Percentiles rank a stretch among this genome's conserved stretches.
Conservation (phyloP, 2,329 filamentous ascomycete species). For the Trichoderma sp. region DNA sequence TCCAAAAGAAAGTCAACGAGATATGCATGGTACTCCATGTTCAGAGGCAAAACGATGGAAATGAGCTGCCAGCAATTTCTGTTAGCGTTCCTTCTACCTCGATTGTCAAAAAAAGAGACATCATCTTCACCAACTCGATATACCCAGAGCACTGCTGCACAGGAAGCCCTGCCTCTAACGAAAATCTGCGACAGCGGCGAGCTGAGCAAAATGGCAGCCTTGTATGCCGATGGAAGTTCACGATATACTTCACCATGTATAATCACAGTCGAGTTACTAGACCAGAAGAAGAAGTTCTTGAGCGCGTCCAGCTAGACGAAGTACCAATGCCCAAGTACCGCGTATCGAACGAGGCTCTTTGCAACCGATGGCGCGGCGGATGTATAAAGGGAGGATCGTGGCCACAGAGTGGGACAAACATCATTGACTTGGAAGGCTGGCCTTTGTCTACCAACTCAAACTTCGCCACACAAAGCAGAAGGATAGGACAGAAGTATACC, state of each 20-base stretch:
- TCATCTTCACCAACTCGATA: conserved; percentile 58
- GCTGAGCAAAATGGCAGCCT: conserved; percentile 38
- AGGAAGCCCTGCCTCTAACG: neutral
- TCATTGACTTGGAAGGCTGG: conserved; percentile 30
- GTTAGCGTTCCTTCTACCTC: conserved; percentile 45
- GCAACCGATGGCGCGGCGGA: conserved; percentile 38
- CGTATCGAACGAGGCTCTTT: conserved; percentile 37
- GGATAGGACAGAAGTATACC: conserved; percentile 56
- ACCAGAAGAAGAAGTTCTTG: conserved; percentile 42
- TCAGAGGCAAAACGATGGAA: conserved; percentile 42
- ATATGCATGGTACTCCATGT: conserved; percentile 42
- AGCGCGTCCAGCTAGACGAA: conserved; percentile 37
- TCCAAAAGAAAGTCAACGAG: conserved; percentile 47
- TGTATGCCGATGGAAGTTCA: conserved; percentile 55
- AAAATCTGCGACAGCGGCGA: neutral
- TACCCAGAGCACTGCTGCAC: conserved; percentile 44
- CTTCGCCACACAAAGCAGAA: neutral
- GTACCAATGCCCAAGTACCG: conserved; percentile 36
- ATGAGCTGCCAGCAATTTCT: conserved; percentile 39
- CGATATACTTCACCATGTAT: conserved; percentile 32
- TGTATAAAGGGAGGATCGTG: conserved; percentile 39
- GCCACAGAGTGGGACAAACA: conserved; percentile 25
- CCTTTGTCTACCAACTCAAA: neutral
- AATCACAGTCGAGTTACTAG: conserved; percentile 29
- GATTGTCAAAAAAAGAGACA: conserved; percentile 44